Evolutionary conservation across 1,139 yeast species (phyloP).

Genomic region (Pichia sp.): DNA sequence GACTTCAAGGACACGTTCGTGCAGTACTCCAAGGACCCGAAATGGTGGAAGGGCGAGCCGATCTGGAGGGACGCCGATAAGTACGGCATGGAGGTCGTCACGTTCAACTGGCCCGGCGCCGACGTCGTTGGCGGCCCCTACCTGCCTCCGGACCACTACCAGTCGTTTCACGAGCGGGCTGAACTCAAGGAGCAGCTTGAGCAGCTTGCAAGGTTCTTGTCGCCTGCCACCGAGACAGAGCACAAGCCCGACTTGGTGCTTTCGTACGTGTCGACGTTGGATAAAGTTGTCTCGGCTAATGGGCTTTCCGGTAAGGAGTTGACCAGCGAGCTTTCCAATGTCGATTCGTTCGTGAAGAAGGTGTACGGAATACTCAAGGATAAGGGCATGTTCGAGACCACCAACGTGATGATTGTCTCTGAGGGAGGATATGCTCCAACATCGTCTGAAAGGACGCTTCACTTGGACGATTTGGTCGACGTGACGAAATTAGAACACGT

Average conservation of each 20-base stretch:
- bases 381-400: constrained; percentile 59
- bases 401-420: constrained; percentile 73
- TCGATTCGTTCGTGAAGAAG: constrained; percentile 58
- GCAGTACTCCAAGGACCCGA: constrained; percentile 54
- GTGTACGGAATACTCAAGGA: constrained; percentile 44
- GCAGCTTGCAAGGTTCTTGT: constrained; percentile 44
- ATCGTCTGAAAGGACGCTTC: constrained; percentile 57
- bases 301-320: constrained; percentile 65
- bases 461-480: constrained; percentile 66
- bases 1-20: constrained; percentile 50
- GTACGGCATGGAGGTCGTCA: constrained; percentile 66
- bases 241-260: constrained; percentile 52
- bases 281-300: constrained; percentile 63
- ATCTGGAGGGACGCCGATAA: constrained; percentile 72
- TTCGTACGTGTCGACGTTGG: constrained; percentile 74
- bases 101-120: constrained; percentile 85
- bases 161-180: constrained; percentile 63
- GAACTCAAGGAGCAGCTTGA: constrained; percentile 51
- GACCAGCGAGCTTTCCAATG: constrained; percentile 50
- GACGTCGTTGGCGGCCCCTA: neutral
- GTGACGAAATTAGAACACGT: constrained; percentile 49
- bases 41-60: constrained; percentile 91
- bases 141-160: constrained; percentile 63
- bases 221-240: constrained; percentile 29
- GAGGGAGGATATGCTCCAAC: constrained; percentile 97